Evolutionary conservation across 2,329 filamentous ascomycete species (phyloP).

Genomic region (Sphaceloma murrayae): DNA sequence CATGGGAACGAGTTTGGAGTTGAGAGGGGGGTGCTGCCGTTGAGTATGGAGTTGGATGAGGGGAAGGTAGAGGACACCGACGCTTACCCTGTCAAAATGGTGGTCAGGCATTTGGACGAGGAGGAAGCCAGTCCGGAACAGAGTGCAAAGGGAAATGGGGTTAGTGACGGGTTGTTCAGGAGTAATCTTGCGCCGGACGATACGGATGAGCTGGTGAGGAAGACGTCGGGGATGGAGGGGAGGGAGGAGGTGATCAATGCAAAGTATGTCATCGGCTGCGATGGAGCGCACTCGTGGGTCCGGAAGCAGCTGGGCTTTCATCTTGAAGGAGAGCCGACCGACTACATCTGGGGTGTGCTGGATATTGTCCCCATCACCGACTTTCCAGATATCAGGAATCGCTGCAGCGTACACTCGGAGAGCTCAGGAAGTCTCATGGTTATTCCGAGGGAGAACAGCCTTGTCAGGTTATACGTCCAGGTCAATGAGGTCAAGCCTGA

Average conservation of each 20-base stretch:
- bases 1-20: constrained; percentile 30
- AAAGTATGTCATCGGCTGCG: constrained; percentile 21
- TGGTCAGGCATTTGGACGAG: constrained; percentile 48
- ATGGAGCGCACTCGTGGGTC: constrained; percentile 21
- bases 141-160: constrained; percentile 27
- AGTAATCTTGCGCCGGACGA: constrained; percentile 37
- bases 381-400: constrained; percentile 47
- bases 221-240: constrained; percentile 19
- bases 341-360: constrained; percentile 27
- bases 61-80: constrained; percentile 39
- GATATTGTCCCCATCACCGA: constrained; percentile 25
- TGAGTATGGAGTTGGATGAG: constrained; percentile 47
- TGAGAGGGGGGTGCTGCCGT: constrained; percentile 52
- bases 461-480: constrained; percentile 29
- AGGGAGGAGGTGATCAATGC: constrained; percentile 19
- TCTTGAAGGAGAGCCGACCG: constrained; percentile 24
- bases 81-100: constrained; percentile 52
- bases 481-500: constrained; percentile 35
- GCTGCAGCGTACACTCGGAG: constrained; percentile 45
- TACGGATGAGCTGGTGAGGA: constrained; percentile 19
- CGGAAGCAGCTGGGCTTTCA: constrained; percentile 22
- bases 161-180: constrained; percentile 48
- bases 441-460: constrained; percentile 46
- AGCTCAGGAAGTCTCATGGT: constrained; percentile 71
- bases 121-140: constrained; percentile 48